Conservation (phyloP, 768 basidiomycete genomes). For the Pleurotus platypus region DNA sequence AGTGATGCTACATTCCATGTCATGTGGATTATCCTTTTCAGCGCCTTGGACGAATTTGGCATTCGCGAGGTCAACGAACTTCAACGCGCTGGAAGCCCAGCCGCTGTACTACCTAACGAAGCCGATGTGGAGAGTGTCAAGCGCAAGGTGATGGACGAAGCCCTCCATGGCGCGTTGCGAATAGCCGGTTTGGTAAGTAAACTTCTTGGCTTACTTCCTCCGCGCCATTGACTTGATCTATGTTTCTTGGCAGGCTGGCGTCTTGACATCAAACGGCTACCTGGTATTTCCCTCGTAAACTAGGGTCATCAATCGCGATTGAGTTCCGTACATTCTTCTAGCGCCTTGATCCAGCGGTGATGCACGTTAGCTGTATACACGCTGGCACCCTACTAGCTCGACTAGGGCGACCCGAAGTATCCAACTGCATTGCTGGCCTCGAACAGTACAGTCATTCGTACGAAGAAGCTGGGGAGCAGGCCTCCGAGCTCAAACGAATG, state of each 20-base stretch:
- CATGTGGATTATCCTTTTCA: constrained; percentile 85
- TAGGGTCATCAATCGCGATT: background rate
- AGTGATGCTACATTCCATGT: constrained; percentile 89
- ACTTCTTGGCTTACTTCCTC: constrained; percentile 1
- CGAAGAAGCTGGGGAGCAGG: constrained; percentile 80
- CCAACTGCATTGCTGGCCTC: constrained; percentile 80
- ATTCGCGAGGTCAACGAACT: constrained; percentile 67
- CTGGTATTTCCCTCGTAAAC: constrained; percentile 39
- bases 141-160: constrained; percentile 75
- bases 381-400: constrained; percentile 81
- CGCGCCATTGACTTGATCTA: background rate
- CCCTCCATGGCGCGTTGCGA: constrained; percentile 79
- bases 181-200: constrained; percentile 79
- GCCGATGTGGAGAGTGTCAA: constrained; percentile 59
- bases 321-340: constrained; percentile 20
- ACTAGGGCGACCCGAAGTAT: constrained; percentile 78
- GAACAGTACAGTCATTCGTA: constrained; percentile 88
- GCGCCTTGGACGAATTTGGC: constrained; percentile 82
- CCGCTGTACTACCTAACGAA: constrained; percentile 32
- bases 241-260: constrained; percentile 52
- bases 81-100: constrained; percentile 29
- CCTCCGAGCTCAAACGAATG: constrained; percentile 60
- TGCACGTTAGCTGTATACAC: constrained; percentile 83
- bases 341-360: constrained; percentile 84
- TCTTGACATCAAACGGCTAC: constrained; percentile 85